Conservation (phyloP, 2,329 filamentous ascomycete genomes). For the Sclerotinia sclerotiorum region DNA sequence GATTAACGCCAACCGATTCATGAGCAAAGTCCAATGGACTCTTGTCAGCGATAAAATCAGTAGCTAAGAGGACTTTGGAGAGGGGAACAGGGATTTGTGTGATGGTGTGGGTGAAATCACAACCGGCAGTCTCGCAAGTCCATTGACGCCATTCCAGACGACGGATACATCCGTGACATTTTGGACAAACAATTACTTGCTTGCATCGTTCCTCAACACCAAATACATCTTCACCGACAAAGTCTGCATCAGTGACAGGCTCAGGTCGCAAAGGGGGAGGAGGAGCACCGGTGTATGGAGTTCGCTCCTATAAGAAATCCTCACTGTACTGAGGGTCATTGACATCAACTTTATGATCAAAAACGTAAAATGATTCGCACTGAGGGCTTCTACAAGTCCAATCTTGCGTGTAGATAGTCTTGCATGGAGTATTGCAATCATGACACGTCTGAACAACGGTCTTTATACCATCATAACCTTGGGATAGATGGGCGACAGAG, state of each 20-base stretch:
- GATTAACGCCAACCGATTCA: neutral
- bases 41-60: neutral
- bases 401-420: conserved; percentile 46
- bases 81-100: conserved; percentile 23
- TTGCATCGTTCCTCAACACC: conserved; percentile 55
- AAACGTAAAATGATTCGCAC: conserved; percentile 54
- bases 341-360: conserved; percentile 35
- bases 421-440: conserved; percentile 44
- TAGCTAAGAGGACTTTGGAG: conserved; percentile 22
- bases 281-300: conserved; percentile 42
- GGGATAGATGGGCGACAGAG: conserved; percentile 7
- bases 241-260: conserved; percentile 42
- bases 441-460: conserved; percentile 42
- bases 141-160: conserved; percentile 58
- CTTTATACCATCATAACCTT: conserved; percentile 24
- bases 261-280: conserved; percentile 45
- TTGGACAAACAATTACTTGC: conserved; percentile 64
- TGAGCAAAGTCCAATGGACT: neutral
- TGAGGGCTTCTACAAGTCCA: conserved; percentile 58
- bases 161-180: conserved; percentile 62
- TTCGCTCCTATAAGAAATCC: conserved; percentile 57
- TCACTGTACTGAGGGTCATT: conserved; percentile 51
- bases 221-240: conserved; percentile 39
- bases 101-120: conserved; percentile 47
- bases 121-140: conserved; percentile 55